Base-by-base conservation (phyloP, 805 yeast species). In the Pichia insulana region DNA sequence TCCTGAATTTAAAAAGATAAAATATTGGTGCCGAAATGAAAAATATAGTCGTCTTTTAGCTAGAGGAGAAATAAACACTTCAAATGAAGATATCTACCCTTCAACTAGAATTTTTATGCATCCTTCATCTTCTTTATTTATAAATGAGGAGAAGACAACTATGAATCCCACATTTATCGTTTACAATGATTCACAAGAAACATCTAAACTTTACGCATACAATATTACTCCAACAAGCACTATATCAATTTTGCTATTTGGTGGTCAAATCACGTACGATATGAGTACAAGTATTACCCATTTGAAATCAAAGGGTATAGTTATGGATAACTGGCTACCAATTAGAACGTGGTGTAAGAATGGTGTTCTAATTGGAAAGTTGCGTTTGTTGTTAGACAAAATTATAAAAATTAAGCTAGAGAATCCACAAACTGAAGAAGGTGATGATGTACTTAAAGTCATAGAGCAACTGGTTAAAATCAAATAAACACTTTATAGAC, bases 301-400 rank as follows among this genome's bases (percentile, higher is more conserved):
- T 1, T 70, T 65, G 33, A 70, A 78, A 4, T 74, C 88, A 0
- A 94, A 96, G 0, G 97, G 97, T 18, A 74, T 92, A 30, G 78
- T 87, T 8, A 64, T 90, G 42, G 96, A 86, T 51, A 71, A 72
- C n/a, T 89, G 97, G 97, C 62, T 86, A 28, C 94, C 96, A 0
- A 71, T 90, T 11, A 70, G 85, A 47, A 86, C 96, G 1, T 90
- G 97, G 97, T 83, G 95, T 49, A 84, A 92, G 50, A 86, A 89
- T 53, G 97, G 89, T 1, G 95, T 90, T 2, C 64, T 90, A 37
- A 71, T 89, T 26, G 83, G 84, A 44, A 76, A 81, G 45, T 62
- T 90, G 43, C 67, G 95, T 52, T 55, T 62, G 10, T 57, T 86
- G 37, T 60, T 90, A 27, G 95, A 88, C 55, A 65, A 69, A 16